These are phyloP conservation scores for Fusarium anthophilum DNA, from an alignment of 2,329 filamentous ascomycete species.

Conservation along the genomic window DNA sequence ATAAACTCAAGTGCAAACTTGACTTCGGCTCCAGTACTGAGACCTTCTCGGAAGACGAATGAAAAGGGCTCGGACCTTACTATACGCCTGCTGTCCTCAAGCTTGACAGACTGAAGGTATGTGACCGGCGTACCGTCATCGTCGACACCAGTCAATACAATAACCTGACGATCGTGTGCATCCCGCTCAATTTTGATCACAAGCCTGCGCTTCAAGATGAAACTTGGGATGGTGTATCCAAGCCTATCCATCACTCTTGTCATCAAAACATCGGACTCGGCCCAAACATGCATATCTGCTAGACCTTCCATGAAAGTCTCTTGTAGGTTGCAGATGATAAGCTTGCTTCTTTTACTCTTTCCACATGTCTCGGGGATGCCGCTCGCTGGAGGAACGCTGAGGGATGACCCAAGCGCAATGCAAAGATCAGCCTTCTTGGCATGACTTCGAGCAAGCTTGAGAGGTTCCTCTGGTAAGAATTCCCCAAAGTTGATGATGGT, in stretches of 20 bases:
- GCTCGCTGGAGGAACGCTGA: conserved; percentile 55
- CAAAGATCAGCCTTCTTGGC: conserved; percentile 56
- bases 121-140: conserved; percentile 53
- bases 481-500: conserved; percentile 59
- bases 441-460: conserved; percentile 48
- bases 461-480: conserved; percentile 42
- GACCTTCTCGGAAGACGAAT: conserved; percentile 46
- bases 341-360: conserved; percentile 41
- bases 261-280: conserved; percentile 53
- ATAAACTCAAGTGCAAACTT: conserved; percentile 58
- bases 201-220: conserved; percentile 50
- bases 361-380: conserved; percentile 52
- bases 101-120: conserved; percentile 52
- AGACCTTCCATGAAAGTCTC: conserved; percentile 52
- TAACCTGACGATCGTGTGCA: conserved; percentile 32
- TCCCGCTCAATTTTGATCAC: conserved; percentile 40
- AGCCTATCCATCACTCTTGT: conserved; percentile 52
- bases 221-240: conserved; percentile 48
- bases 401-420: conserved; percentile 56
- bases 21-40: conserved; percentile 39
- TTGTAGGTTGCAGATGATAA: conserved; percentile 59
- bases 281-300: conserved; percentile 47
- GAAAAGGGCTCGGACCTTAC: conserved; percentile 51
- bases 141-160: conserved; percentile 50
- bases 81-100: conserved; percentile 49